Conservation (phyloP, 2,329 filamentous ascomycete species). For the Aspergillus nomiae region DNA sequence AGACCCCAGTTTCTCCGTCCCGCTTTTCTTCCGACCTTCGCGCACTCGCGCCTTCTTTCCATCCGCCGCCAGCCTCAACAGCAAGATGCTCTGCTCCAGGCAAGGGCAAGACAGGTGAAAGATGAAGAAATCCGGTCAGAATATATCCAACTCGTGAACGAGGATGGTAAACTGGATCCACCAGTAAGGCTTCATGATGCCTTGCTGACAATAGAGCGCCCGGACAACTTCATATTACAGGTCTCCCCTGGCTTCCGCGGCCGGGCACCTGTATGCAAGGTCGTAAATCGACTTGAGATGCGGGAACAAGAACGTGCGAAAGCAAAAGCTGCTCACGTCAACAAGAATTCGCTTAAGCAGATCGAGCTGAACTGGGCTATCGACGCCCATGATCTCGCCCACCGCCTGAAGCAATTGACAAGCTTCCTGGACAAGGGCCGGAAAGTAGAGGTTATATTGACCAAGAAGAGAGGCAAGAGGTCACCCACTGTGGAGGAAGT, state of each 20-base stretch:
- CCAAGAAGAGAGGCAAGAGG: constrained; percentile 65
- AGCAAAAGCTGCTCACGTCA: constrained; percentile 41
- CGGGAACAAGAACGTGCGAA: constrained; percentile 48
- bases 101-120: constrained; percentile 21
- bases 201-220: constrained; percentile 51
- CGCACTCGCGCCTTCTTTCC: constrained; percentile 22
- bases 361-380: constrained; percentile 93
- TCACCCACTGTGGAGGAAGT: constrained; percentile 65
- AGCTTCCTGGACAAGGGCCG: constrained; percentile 73
- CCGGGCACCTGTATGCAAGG: constrained; percentile 66
- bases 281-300: constrained; percentile 62
- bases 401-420: constrained; percentile 67
- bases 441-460: constrained; percentile 72
- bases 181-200: constrained; percentile 31
- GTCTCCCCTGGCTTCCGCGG: constrained; percentile 40
- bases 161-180: constrained; percentile 32
- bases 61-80: constrained; percentile 5
- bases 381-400: constrained; percentile 70
- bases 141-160: constrained; percentile 38
- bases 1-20: constrained; percentile 18
- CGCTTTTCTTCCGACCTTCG: constrained; percentile 6
- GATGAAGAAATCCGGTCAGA: constrained; percentile 38
- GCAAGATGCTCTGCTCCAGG: constrained; percentile 6
- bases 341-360: constrained; percentile 61
- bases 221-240: constrained; percentile 55